Conservation (phyloP, 169 alveolate species). For the Plasmodium vivax region DNA sequence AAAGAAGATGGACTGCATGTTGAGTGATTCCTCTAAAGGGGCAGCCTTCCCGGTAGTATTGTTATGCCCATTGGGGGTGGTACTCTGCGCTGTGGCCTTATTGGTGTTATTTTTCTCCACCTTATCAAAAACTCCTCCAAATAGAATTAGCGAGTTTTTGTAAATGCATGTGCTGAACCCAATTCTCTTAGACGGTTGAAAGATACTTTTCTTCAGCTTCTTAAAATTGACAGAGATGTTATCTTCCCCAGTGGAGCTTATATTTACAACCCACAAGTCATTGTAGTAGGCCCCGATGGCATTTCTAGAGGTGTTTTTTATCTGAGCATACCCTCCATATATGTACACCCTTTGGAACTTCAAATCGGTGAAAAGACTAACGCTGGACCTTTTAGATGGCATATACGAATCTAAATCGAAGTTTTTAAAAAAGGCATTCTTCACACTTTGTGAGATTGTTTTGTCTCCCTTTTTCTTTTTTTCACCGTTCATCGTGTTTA, state of each 20-base stretch:
- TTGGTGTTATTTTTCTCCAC: constrained; percentile 82
- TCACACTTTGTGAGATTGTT: constrained; percentile 35
- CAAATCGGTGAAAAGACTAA: constrained; percentile 34
- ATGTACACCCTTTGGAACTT: constrained; percentile 81
- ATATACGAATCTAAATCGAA: constrained; percentile 48
- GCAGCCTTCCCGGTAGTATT: constrained; percentile 70
- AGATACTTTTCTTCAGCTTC: constrained; percentile 77
- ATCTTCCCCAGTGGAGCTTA: constrained; percentile 81
- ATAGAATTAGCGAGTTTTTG: constrained; percentile 82
- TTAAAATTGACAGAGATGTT: constrained; percentile 77
- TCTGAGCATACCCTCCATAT: constrained; percentile 92
- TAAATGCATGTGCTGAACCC: constrained; percentile 84
- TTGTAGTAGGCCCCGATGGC: constrained; percentile 86
- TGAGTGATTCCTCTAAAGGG: constrained; percentile 79
- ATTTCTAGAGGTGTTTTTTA: constrained; percentile 85
- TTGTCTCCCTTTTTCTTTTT: constrained; percentile 22
- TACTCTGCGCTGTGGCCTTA: constrained; percentile 23
- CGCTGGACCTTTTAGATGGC: constrained; percentile 67
- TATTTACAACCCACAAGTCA: constrained; percentile 90
- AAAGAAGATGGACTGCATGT: constrained; percentile 81
- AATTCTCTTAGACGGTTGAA: constrained; percentile 80
- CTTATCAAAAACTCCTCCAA: constrained; percentile 92
- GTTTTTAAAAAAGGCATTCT: constrained; percentile 46
- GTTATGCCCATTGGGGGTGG: not conserved
- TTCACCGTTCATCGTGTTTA: constrained; percentile 3